Evolutionary conservation across 1,284 basidiomycete genomes (phyloP).

Genomic region (Anthracocystis setariae): DNA sequence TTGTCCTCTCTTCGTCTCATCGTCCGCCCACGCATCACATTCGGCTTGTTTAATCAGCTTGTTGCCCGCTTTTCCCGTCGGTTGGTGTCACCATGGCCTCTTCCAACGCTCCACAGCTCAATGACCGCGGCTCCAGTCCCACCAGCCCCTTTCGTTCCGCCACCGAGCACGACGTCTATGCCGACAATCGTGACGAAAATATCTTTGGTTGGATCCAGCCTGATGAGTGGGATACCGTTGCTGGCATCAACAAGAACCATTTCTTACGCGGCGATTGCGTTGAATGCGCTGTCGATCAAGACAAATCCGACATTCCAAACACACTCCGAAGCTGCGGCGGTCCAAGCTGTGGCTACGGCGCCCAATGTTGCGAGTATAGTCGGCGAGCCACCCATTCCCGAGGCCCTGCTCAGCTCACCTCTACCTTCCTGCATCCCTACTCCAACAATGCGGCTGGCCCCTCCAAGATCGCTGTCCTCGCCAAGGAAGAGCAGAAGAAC

Average conservation of each 20-base stretch:
- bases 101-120: neutral
- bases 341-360: conserved; percentile 46
- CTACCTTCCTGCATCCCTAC: conserved; percentile 11
- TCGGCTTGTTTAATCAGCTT: too few species aligned
- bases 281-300: conserved; percentile 19
- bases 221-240: conserved; percentile 48
- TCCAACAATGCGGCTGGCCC: neutral
- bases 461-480: conserved; percentile 18
- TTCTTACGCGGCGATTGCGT: conserved; percentile 42
- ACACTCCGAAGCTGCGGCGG: conserved; percentile 30
- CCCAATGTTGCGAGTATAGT: conserved; percentile 47
- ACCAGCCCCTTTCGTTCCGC: conserved; percentile 20
- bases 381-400: conserved; percentile 22
- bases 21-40: too few species aligned
- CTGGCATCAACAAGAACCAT: conserved; percentile 41
- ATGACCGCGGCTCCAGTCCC: neutral
- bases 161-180: conserved; percentile 41
- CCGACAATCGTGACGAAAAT: conserved; percentile 47
- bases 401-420: conserved; percentile 7
- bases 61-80: too few species aligned
- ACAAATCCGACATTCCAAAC: conserved; percentile 5
- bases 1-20: too few species aligned
- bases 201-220: conserved; percentile 52
- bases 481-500: conserved; percentile 22
- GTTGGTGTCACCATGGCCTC: neutral